Evolutionary conservation across 208 protist species (phyloP).

Genomic region (Crithidia bombi): DNA sequence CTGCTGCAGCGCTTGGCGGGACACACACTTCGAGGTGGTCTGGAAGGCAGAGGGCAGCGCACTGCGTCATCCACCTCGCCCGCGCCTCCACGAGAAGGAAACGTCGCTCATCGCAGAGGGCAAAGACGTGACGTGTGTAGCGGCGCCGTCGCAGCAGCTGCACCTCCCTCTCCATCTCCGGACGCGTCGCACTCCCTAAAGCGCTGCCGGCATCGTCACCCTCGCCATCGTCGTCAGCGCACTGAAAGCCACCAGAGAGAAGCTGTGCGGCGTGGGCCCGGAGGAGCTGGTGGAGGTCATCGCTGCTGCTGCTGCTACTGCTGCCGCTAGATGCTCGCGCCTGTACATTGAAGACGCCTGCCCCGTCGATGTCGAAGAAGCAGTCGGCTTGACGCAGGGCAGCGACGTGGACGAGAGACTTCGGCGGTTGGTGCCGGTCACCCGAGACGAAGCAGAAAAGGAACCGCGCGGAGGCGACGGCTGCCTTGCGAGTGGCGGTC

Average conservation of each 20-base stretch:
- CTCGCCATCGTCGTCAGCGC: neutral
- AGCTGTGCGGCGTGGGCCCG: conserved; percentile 19
- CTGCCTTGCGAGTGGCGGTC: too few species aligned
- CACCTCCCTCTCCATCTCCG: conserved; percentile 16
- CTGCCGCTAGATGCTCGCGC: neutral
- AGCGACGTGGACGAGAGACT: too few species aligned
- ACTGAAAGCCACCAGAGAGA: neutral
- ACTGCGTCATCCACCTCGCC: conserved; percentile 2
- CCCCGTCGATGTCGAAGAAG: too few species aligned
- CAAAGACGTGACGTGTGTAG: conserved; percentile 34
- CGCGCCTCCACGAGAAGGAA: neutral
- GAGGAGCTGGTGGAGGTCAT: conserved; percentile 1
- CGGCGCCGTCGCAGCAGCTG: conserved; percentile 22
- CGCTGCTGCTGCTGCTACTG: neutral
- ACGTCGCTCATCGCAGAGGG: conserved; percentile 1
- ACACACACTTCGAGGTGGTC: neutral
- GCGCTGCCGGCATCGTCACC: neutral
- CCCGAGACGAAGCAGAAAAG: too few species aligned
- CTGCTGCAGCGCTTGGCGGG: neutral
- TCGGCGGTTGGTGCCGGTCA: too few species aligned
- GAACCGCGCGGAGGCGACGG: too few species aligned
- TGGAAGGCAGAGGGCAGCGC: neutral
- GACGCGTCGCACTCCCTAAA: neutral
- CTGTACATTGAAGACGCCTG: too few species aligned
- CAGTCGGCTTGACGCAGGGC: too few species aligned